Percentiles rank a stretch among this genome's conserved stretches.
These are phyloP conservation scores for Pilobolus umbonatus DNA, from an alignment of 192 early-diverging fungal species.

Conservation along the genomic window DNA sequence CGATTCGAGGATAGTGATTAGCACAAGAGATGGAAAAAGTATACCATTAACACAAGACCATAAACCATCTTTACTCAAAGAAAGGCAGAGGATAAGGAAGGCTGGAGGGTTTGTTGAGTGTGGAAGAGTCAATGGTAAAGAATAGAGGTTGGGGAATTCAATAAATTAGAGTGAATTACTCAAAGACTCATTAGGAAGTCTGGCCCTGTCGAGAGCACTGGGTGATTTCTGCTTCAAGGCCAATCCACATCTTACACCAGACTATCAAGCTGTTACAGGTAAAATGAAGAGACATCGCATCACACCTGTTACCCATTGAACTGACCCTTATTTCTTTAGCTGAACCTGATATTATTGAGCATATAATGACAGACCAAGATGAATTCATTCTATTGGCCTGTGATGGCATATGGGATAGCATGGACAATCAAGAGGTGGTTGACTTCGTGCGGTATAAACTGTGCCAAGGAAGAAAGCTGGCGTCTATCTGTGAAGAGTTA, in stretches of 20 bases:
- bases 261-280: slow-evolving; percentile 92
- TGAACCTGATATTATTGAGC: slow-evolving; percentile 75
- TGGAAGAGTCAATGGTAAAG: slow-evolving; percentile 98
- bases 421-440: slow-evolving; percentile 83
- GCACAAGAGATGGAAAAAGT: slow-evolving; percentile 61
- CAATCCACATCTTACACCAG: slow-evolving; percentile 65
- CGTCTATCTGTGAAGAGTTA: slow-evolving; percentile 75
- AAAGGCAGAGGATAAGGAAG: slow-evolving; percentile 75
- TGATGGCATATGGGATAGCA: slow-evolving; percentile 99
- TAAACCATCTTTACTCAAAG: slow-evolving; percentile 85
- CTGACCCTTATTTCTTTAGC: slow-evolving; percentile 36
- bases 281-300: neutral
- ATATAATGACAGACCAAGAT: slow-evolving; percentile 60
- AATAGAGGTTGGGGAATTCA: no score
- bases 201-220: slow-evolving; percentile 93
- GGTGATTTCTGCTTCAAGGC: slow-evolving; percentile 99
- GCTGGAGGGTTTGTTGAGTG: slow-evolving; percentile 98
- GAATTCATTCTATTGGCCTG: slow-evolving; percentile 97
- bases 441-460: slow-evolving; percentile 79
- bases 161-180: no score
- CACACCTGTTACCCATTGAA: no score
- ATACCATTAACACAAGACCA: slow-evolving; percentile 85
- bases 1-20: slow-evolving; percentile 91
- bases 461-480: slow-evolving; percentile 52
- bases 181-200: no score